These are phyloP conservation scores for Cucumis hystrix DNA, from an alignment of 306 rosid species.

Conservation along the genomic window DNA sequence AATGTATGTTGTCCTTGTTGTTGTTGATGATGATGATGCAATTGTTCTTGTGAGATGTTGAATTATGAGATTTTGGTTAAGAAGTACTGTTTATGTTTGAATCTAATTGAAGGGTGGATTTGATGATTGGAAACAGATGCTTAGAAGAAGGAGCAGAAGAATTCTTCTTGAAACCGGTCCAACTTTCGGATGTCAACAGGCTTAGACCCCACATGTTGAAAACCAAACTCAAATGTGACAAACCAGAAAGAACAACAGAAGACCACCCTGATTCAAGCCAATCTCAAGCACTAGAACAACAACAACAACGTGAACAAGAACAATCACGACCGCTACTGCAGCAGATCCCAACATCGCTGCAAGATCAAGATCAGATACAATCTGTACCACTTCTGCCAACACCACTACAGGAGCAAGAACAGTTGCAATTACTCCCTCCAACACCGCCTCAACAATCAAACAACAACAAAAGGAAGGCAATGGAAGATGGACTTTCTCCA, in stretches of 20 bases:
- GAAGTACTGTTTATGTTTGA: not conserved
- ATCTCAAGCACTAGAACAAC: constrained; percentile 6
- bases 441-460: constrained; percentile 19
- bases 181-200: constrained; percentile 49
- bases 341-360: not conserved
- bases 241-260: constrained; percentile 7
- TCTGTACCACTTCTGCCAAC: not conserved
- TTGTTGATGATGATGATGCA: not conserved
- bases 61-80: not conserved
- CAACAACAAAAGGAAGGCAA: constrained; percentile 58
- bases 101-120: constrained; percentile 6
- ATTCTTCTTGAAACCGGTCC: constrained; percentile 86
- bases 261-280: not conserved
- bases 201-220: constrained; percentile 70
- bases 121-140: constrained; percentile 37
- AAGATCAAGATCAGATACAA: not conserved
- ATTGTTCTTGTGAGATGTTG: not conserved
- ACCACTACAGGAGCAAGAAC: not conserved
- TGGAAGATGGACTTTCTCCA: constrained; percentile 66
- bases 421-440: constrained; percentile 2
- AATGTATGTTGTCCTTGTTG: not conserved
- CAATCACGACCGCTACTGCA: not conserved
- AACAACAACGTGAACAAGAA: not conserved
- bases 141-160: constrained; percentile 96
- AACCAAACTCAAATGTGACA: constrained; percentile 38